Evolutionary conservation across 75 land plant genomes (phyloP).

Genomic region (Ceratopteris richardii): DNA sequence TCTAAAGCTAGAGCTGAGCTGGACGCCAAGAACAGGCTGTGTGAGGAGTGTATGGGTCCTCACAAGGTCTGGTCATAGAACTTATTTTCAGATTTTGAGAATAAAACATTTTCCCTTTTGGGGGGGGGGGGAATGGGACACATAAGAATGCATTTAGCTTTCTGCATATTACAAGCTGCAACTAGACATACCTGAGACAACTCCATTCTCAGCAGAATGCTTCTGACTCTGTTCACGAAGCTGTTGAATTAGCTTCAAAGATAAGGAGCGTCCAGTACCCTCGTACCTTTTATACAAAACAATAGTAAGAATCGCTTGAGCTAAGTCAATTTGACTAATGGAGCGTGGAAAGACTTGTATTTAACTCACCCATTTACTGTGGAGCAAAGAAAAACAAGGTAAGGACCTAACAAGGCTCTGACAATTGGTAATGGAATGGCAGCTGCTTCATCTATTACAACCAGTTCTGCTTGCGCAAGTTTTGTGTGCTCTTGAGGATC

Average conservation of each 20-base stretch:
- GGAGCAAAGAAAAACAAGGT: conserved; percentile 88
- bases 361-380: conserved; percentile 88
- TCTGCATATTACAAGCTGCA: too few relatives aligned
- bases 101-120: too few relatives aligned
- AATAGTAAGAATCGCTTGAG: too few relatives aligned
- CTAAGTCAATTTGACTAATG: too few relatives aligned
- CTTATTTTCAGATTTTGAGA: too few relatives aligned
- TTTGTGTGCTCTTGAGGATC: conserved; percentile 82
- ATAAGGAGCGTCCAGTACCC: conserved; percentile 94
- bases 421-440: conserved; percentile 95
- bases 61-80: too few relatives aligned
- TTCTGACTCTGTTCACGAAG: conserved; percentile 61
- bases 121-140: too few relatives aligned
- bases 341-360: not conserved
- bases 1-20: too few relatives aligned
- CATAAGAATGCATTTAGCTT: too few relatives aligned
- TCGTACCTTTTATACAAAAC: conserved; percentile 49
- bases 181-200: conserved; percentile 49
- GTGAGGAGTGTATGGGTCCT: too few relatives aligned
- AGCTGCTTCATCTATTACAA: conserved; percentile 97
- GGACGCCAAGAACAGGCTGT: too few relatives aligned
- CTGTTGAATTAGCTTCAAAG: conserved; percentile 79
- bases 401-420: conserved; percentile 89
- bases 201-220: conserved; percentile 28
- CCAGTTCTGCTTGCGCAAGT: conserved; percentile 89